phyloP scores from a whole-genome alignment of 768 basidiomycete species.

The Lactarius evosmus region DNA sequence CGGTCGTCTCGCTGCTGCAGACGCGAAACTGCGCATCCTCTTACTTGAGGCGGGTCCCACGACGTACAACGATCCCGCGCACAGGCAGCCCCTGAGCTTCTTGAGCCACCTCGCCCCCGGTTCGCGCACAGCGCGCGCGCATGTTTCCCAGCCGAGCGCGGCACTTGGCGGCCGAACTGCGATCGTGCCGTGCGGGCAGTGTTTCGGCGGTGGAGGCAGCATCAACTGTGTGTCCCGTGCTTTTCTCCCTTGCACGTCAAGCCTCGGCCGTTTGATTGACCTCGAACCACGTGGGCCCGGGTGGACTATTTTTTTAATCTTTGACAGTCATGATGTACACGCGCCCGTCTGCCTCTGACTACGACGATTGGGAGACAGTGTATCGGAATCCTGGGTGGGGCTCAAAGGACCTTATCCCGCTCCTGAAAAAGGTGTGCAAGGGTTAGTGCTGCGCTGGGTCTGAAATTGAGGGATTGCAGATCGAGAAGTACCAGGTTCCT shows the following conservation, averaged over 20 bases:
- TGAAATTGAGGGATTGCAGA: slow-evolving; percentile 27
- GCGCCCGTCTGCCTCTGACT: slow-evolving; percentile 58
- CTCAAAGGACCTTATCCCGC: slow-evolving; percentile 51
- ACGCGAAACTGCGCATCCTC: slow-evolving; percentile 54
- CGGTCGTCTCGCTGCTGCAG: slow-evolving; percentile 50
- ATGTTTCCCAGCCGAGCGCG: slow-evolving; percentile 40
- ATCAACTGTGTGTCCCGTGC: slow-evolving; percentile 47
- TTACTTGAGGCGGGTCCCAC: slow-evolving; percentile 58
- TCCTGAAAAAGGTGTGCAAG: slow-evolving; percentile 49
- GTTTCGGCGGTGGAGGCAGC: slow-evolving; percentile 58
- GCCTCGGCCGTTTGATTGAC: background rate
- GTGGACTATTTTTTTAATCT: background rate
- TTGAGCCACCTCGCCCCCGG: slow-evolving; percentile 41
- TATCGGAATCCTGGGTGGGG: slow-evolving; percentile 60
- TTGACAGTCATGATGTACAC: slow-evolving; percentile 47
- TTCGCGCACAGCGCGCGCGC: slow-evolving; percentile 43
- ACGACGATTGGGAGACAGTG: slow-evolving; percentile 37
- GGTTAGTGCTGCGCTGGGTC: background rate
- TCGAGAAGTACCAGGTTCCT: slow-evolving; percentile 40
- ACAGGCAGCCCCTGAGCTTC: slow-evolving; percentile 55
- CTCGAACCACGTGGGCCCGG: background rate
- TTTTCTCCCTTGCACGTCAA: background rate
- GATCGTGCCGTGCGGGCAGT: slow-evolving; percentile 45
- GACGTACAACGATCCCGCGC: slow-evolving; percentile 43
- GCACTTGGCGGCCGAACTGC: slow-evolving; percentile 45